A percentile compares a stretch with the other conserved stretches of the same genome.
Evolutionary conservation across 2,329 filamentous ascomycete genomes (phyloP).

Genomic region (Apiospora kogelbergensis): DNA sequence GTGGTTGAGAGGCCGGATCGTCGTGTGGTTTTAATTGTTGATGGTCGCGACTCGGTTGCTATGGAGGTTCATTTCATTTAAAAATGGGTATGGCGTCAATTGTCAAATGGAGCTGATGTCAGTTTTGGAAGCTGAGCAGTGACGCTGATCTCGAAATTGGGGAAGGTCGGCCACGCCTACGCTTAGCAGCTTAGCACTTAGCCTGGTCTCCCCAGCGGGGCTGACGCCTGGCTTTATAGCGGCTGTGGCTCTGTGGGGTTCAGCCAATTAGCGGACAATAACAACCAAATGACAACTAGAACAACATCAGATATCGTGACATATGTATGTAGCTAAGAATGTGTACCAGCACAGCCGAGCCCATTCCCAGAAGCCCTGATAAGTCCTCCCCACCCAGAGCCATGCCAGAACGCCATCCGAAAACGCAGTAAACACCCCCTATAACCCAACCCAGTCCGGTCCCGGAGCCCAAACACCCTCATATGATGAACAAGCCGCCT

Average conservation of each 20-base stretch:
- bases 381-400: not conserved
- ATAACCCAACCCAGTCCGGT: not conserved
- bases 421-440: not conserved
- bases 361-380: not conserved
- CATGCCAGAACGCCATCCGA: not conserved
- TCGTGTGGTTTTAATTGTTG: not conserved
- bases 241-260: not conserved
- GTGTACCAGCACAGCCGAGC: not conserved
- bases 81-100: not conserved
- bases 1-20: not conserved
- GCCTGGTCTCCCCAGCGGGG: not conserved
- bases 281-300: not conserved
- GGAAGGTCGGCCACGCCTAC: not conserved
- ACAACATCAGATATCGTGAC: not conserved
- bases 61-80: constrained; percentile 5
- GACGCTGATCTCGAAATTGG: not conserved
- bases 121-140: not conserved
- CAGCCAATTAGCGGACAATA: not conserved
- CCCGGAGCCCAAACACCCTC: too few relatives aligned
- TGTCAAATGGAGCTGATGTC: not conserved
- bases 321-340: not conserved
- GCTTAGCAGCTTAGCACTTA: not conserved
- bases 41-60: not conserved
- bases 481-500: too few relatives aligned
- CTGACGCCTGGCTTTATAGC: too few relatives aligned